Evolutionary conservation across 208 protist species (phyloP), one percentile per base, ranked within the genome.

Genomic region (Kentomonas sorsogonicus): DNA sequence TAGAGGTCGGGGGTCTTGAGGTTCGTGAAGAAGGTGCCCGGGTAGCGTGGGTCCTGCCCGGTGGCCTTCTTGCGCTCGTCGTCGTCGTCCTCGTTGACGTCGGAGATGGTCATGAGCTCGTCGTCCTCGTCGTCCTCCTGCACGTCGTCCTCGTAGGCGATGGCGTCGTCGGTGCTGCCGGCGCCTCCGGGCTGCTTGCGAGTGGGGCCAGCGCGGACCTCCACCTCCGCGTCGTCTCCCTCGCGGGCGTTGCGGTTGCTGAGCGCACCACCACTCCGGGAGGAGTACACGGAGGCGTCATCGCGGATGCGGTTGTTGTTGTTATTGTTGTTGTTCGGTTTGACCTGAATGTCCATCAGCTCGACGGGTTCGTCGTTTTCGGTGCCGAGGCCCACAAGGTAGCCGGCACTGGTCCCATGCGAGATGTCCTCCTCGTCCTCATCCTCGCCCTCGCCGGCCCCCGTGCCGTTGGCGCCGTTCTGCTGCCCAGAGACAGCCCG

Each of bases 21-120:
- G 41, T 77, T 67, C 36, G 74, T 69, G 58, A 55, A 72, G 27
- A 83, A 47, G 29, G 57, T 54, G 55, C 72, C 72, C 26, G 55
- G 34, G 56, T 87, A 87, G 18, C 72, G 60, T 1, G 79, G 75
- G 53, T 87, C 80, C 70, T 85, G 78, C 20, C 44, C 58, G 26
- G 23, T 15, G 23, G 60, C 60, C 26, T 59, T 43, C 36, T 60
- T 20, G n/a, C n/a, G n/a, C n/a, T n/a, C n/a, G n/a, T n/a, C n/a
- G n/a, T n/a, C n/a, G n/a, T n/a, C n/a, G n/a, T n/a, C n/a, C n/a
- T n/a, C n/a, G n/a, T n/a, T n/a, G n/a, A n/a, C 45, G 25, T 59
- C 6, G 50, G 6, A 16, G 15, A 38, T 39, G 46, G 23, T 48
- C 16, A 1, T n/a, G n/a, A 30, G 0, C 1, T 33, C 44, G 4